Evolutionary conservation across 177 flowering plant genomes (phyloP).

Genomic region (Tripterygium wilfordii): DNA sequence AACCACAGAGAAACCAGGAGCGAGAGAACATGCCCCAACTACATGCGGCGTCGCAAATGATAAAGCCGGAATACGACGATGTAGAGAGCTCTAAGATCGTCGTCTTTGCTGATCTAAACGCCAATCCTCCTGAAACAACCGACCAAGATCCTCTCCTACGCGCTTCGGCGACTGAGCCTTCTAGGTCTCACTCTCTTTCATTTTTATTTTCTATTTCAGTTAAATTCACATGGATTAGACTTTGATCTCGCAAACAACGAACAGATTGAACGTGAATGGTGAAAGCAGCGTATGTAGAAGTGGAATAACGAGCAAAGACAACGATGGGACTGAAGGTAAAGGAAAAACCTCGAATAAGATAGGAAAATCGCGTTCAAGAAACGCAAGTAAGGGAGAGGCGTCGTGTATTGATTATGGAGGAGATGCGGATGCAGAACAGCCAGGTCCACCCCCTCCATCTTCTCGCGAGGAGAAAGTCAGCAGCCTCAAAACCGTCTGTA

Average conservation of each 20-base stretch:
- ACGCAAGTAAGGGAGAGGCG: slow-evolving; percentile 42
- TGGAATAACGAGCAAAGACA: slow-evolving; percentile 28
- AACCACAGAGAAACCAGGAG: too few species aligned
- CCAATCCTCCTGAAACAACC: slow-evolving; percentile 66
- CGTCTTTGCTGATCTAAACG: slow-evolving; percentile 74
- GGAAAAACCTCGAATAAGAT: slow-evolving; percentile 35
- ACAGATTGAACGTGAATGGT: too few species aligned
- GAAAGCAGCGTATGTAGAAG: slow-evolving; percentile 40
- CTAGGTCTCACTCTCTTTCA: too few species aligned
- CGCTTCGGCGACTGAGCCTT: too few species aligned
- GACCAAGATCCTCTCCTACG: slow-evolving; percentile 23
- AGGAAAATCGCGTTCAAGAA: slow-evolving; percentile 51
- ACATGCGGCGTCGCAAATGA: too few species aligned
- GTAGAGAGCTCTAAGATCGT: slow-evolving; percentile 36
- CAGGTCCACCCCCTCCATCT: slow-evolving; percentile 53
- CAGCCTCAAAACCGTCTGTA: slow-evolving; percentile 83
- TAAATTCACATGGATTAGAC: too few species aligned
- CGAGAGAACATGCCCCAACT: too few species aligned
- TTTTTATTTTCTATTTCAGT: too few species aligned
- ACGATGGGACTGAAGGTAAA: slow-evolving; percentile 46
- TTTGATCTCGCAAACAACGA: too few species aligned
- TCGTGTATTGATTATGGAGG: slow-evolving; percentile 56
- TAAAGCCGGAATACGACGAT: too few species aligned
- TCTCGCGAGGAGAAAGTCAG: slow-evolving; percentile 89
- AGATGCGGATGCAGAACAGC: slow-evolving; percentile 71